Evolutionary conservation across 768 basidiomycete species (phyloP), one percentile per base, ranked within the genome.

Genomic region (Suillus americanus): DNA sequence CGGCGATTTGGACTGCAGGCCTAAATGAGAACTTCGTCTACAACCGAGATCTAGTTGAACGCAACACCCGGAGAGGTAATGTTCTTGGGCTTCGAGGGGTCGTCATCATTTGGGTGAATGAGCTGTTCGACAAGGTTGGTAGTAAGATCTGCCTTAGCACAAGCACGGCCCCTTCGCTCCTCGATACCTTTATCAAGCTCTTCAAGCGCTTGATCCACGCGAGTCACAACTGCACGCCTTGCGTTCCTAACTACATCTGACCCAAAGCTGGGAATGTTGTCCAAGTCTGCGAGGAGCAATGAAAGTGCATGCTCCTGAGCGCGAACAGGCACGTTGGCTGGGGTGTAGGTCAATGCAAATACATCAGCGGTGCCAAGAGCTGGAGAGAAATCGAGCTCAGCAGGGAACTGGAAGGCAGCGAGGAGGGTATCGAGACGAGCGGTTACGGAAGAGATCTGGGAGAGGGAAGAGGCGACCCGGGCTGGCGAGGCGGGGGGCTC

Each of bases 261-360:
- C 3, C 90, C 90, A 56, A 79, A 80, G 67, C 86, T 88, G 40
- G 86, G 82, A 37, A 92, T 79, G 1, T 79, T 81, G 68, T 92
- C 90, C 23, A 91, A 79, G 64, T 81, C 78, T 12, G 80, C 70
- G 25, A 92, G 74, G 33, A 92, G 79, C 45, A 79, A 76, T 57
- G 80, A 80, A 25, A 91, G 76, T n/a, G 83, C 81, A 68, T 89
- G 82, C 66, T 88, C 84, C 74, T 89, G 87, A 67, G 80, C 82
- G 62, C 85, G 86, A 45, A 91, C 76, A 0, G 86, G 82, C 28
- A 84, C 82, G 72, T 91, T 92, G 59, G 72, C 74, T 14, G 83
- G 69, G 35, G 85, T 86, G 78, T 83, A 90, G 3, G 85, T 79
- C 14, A 92, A 82, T 54, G 76, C 76, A 5, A 76, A 71, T 37